These are phyloP conservation scores for Fusarium sambucinum DNA, from an alignment of 2,329 filamentous ascomycete genomes.

Conservation along the genomic window DNA sequence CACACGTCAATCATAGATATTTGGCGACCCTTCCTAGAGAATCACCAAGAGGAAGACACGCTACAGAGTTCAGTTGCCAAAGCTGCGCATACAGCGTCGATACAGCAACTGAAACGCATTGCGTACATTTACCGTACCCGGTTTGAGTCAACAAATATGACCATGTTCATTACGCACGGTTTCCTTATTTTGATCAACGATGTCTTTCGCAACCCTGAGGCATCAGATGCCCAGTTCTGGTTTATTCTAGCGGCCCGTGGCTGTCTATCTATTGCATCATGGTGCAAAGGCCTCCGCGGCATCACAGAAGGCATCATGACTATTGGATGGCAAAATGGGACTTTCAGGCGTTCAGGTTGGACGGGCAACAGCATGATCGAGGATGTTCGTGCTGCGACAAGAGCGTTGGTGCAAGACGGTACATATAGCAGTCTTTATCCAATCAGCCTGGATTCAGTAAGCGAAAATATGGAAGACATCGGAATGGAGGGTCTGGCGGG, in stretches of 20 bases:
- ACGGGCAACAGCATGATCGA: slow-evolving; percentile 7
- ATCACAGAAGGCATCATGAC: slow-evolving; percentile 20
- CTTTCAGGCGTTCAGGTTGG: slow-evolving; percentile 10
- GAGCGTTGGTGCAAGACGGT: not conserved
- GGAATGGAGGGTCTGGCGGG: slow-evolving; percentile 17
- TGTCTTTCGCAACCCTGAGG: not conserved
- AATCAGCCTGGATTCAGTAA: slow-evolving; percentile 10
- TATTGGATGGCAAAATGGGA: slow-evolving; percentile 12
- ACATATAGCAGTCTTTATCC: slow-evolving; percentile 21
- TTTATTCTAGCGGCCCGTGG: slow-evolving; percentile 12
- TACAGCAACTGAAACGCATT: slow-evolving; percentile 12
- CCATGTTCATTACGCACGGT: slow-evolving; percentile 14
- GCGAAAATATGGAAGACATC: slow-evolving; percentile 13
- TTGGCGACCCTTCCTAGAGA: slow-evolving; percentile 7
- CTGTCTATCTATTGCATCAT: slow-evolving; percentile 4
- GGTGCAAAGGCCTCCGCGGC: slow-evolving; percentile 22
- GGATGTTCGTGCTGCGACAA: slow-evolving; percentile 7
- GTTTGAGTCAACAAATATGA: slow-evolving; percentile 17
- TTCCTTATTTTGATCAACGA: slow-evolving; percentile 12
- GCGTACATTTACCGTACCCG: slow-evolving; percentile 2
- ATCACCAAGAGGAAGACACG: accelerated
- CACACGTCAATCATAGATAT: slow-evolving; percentile 16
- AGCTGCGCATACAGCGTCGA: not conserved
- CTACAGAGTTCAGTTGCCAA: not conserved
- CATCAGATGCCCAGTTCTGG: slow-evolving; percentile 16